phyloP scores from a whole-genome alignment of 1,139 yeast species.

The Geotrichum histeridarum region DNA sequence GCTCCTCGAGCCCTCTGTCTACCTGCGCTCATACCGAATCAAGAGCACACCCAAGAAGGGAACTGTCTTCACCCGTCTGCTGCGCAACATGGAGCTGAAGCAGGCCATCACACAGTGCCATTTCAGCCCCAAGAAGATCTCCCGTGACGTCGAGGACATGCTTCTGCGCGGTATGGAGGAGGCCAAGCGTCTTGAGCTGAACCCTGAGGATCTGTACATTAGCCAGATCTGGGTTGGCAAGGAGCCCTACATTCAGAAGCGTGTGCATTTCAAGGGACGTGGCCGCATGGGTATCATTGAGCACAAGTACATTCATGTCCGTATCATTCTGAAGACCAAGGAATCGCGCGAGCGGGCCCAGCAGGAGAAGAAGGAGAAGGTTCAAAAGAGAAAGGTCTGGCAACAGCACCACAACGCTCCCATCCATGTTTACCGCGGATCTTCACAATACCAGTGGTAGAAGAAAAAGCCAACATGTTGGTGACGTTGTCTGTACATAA shows the following conservation, averaged over 20 bases:
- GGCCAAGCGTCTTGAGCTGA: slow-evolving; percentile 55
- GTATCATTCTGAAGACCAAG: slow-evolving; percentile 65
- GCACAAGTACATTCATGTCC: slow-evolving; percentile 75
- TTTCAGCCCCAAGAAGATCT: slow-evolving; percentile 74
- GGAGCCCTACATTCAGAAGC: slow-evolving; percentile 68
- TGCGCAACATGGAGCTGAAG: slow-evolving; percentile 63
- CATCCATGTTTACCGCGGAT: slow-evolving; percentile 28
- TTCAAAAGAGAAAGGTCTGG: slow-evolving; percentile 34
- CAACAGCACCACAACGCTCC: slow-evolving; percentile 29
- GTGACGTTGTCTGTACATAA: slow-evolving; percentile 9
- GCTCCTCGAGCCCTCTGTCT: slow-evolving; percentile 78
- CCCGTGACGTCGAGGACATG: slow-evolving; percentile 73
- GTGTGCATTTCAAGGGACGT: slow-evolving; percentile 84
- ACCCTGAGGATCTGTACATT: slow-evolving; percentile 61
- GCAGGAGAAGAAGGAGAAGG: slow-evolving; percentile 44
- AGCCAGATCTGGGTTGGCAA: slow-evolving; percentile 89
- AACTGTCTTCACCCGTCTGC: slow-evolving; percentile 69
- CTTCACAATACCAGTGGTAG: slow-evolving; percentile 36
- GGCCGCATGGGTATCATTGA: slow-evolving; percentile 78
- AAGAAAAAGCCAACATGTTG: slow-evolving; percentile 8
- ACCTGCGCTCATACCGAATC: slow-evolving; percentile 68
- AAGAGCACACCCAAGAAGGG: slow-evolving; percentile 87
- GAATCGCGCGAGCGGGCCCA: slow-evolving; percentile 51
- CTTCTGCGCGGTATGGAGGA: slow-evolving; percentile 68
- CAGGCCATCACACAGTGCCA: slow-evolving; percentile 90